Percentiles rank a stretch among this genome's conserved stretches.
Evolutionary conservation across 495 filamentous ascomycete species (phyloP).

Genomic region (Penicillium mononematosum): DNA sequence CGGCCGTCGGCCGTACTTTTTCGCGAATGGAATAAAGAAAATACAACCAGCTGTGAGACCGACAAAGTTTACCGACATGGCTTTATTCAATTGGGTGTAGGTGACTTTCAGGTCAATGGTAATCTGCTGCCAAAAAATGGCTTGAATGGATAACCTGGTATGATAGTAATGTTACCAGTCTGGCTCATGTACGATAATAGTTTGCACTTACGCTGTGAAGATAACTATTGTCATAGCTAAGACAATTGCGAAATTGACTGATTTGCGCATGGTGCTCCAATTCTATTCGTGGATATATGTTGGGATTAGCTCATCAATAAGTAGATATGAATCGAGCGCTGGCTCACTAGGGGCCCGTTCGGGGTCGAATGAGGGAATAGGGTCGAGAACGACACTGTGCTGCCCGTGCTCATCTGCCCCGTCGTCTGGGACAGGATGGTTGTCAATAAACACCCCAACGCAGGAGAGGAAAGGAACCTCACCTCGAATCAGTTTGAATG

Average conservation of each 20-base stretch:
- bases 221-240: constrained; percentile 32
- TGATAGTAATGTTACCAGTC: background rate
- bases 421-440: constrained; percentile 15
- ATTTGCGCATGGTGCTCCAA: constrained; percentile 35
- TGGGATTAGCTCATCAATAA: background rate
- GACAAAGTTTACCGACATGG: constrained; percentile 36
- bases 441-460: background rate
- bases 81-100: constrained; percentile 29
- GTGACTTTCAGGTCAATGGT: constrained; percentile 29
- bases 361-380: constrained; percentile 32
- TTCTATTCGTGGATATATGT: constrained; percentile 23
- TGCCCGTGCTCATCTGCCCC: constrained; percentile 18
- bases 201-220: constrained; percentile 33
- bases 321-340: background rate
- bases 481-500: constrained; percentile 36
- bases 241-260: constrained; percentile 33
- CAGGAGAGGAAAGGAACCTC: background rate
- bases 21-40: constrained; percentile 36
- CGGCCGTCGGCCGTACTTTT: constrained; percentile 36
- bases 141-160: constrained; percentile 31
- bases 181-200: background rate
- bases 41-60: constrained; percentile 34
- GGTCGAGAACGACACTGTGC: constrained; percentile 28
- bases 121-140: constrained; percentile 41
- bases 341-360: constrained; percentile 37